phyloP scores from a whole-genome alignment of 1,284 basidiomycete genomes.

The Caloboletus inedulis region DNA sequence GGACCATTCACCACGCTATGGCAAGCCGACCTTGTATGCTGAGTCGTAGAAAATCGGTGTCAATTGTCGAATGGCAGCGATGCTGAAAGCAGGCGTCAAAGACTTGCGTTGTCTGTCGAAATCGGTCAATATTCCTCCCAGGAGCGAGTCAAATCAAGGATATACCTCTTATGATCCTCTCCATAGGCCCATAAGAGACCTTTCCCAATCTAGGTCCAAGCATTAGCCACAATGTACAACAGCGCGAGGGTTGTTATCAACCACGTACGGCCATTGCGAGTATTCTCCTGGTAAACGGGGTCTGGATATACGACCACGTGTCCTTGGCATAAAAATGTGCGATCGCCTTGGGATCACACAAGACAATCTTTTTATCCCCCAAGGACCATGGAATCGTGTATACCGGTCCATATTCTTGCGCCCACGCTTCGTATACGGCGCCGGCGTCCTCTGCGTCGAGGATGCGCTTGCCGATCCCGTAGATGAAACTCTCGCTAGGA shows the following conservation, averaged over 20 bases:
- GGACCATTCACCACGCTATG: not conserved
- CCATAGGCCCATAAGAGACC: conserved; percentile 14
- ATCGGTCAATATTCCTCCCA: not conserved
- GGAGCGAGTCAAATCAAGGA: not conserved
- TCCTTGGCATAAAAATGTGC: conserved; percentile 32
- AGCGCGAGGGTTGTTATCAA: not conserved
- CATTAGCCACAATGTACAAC: not conserved
- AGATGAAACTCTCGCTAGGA: conserved; percentile 11
- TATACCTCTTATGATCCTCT: conserved; percentile 14
- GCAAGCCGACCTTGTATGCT: conserved; percentile 37
- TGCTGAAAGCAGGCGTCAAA: conserved; percentile 1
- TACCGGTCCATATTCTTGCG: conserved; percentile 1
- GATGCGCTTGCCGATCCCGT: conserved; percentile 7
- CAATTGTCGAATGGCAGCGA: not conserved
- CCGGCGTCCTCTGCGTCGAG: not conserved
- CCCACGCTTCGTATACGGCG: conserved; percentile 19
- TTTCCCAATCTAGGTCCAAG: conserved; percentile 7
- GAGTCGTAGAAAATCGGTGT: conserved; percentile 22
- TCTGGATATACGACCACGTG: conserved; percentile 45
- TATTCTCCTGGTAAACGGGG: conserved; percentile 34
- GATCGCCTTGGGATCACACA: conserved; percentile 40
- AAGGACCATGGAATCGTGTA: conserved; percentile 37
- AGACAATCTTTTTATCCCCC: conserved; percentile 36
- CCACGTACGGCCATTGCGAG: conserved; percentile 43
- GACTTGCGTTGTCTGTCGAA: conserved; percentile 36